Conservation (phyloP, 805 yeast species). For the Pichia paraexigua region DNA sequence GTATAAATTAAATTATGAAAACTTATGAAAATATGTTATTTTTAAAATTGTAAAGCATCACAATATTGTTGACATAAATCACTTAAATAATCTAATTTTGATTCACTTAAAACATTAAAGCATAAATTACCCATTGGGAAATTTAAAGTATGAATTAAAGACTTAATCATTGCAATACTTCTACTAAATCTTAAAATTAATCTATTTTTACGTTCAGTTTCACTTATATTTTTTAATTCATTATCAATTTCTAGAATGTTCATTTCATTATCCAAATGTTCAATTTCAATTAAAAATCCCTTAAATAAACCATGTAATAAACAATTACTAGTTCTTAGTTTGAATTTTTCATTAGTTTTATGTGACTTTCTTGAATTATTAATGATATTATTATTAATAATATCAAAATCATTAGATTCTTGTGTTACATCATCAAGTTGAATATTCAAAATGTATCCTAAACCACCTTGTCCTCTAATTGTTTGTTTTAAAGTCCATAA, state of each 20-base stretch:
- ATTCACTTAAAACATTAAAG: constrained; percentile 31
- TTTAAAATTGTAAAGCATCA: constrained; percentile 31
- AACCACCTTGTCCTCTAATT: constrained; percentile 70
- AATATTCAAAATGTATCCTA: constrained; percentile 45
- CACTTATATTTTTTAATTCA: constrained; percentile 8
- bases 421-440: constrained; percentile 12
- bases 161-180: constrained; percentile 28
- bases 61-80: constrained; percentile 34
- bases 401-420: constrained; percentile 4
- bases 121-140: constrained; percentile 32
- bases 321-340: constrained; percentile 60
- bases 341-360: constrained; percentile 35
- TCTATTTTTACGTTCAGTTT: constrained; percentile 17
- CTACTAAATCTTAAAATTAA: constrained; percentile 26
- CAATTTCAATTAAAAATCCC: constrained; percentile 60
- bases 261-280: constrained; percentile 27
- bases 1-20: neutral
- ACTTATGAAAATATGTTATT: neutral
- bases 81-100: constrained; percentile 29
- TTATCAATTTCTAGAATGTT: constrained; percentile 9
- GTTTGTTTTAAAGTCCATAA: constrained; percentile 64
- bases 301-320: constrained; percentile 68
- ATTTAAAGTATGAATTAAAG: constrained; percentile 24
- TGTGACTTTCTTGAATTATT: constrained; percentile 10
- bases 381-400: no score